Evolutionary conservation across 768 basidiomycete species (phyloP), one percentile per base, ranked within the genome.

Genomic region (Botryobasidium botryosum): DNA sequence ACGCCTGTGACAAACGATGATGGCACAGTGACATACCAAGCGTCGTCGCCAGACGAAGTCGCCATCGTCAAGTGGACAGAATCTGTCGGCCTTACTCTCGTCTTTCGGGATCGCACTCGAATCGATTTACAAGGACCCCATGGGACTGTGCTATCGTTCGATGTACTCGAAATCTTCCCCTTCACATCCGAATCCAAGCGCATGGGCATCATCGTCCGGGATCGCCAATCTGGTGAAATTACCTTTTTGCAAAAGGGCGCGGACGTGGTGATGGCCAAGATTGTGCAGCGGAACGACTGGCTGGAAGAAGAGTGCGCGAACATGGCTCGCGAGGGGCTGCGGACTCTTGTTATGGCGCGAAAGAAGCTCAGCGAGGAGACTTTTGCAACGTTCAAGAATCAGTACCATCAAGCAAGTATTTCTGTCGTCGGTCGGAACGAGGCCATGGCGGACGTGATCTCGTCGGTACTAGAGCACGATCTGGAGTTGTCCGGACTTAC

Each of bases 161-260:
- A 88, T 45, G 75, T 99, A 41, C 77, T 97, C 44, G 81, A 91
- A 40, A 74, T 99, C 47, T 99, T 99, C 63, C 94, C 94, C 0
- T 97, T 99, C 65, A 97, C 92, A 0, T 94, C 88, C 10, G 94
- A 97, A 60, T 90, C 90, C 1, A 97, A 99, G 61, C 84, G 94
- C 24, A 99, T 97, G 94, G 91, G 94, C 26, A 96, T 97, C 56
- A 71, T 99, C 55, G 81, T 97, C 27, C 78, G 82, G 21, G 91
- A 96, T 45, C 59, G 64, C 0, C 68, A 73, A 27, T 70, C 72
- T 0, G 76, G 79, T 40, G 86, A 91, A 48, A 77, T 91, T 42
- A 75, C 70, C 7, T 99, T 99, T 62, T 64, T 90, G 47, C 87
- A 97, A 57, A 99, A 99, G 58, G 94, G 94, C 21, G 94, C 92